Evolutionary conservation across 192 early-diverging fungal species (phyloP).

Genomic region (Phycomyces blakesleeanus): DNA sequence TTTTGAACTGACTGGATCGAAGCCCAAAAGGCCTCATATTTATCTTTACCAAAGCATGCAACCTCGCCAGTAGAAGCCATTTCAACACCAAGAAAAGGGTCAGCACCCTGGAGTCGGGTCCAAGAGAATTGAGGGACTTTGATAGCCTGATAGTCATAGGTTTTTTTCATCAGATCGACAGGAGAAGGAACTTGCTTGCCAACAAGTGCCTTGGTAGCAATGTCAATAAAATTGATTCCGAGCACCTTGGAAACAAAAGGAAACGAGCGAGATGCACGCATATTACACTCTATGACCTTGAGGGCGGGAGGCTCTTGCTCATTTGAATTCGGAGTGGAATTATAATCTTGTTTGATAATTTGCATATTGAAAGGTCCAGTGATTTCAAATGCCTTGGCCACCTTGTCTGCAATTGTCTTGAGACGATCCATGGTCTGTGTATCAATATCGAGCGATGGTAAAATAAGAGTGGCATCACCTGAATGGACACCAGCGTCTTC

Average conservation of each 20-base stretch:
- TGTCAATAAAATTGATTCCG: slow-evolving; percentile 87
- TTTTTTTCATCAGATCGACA: slow-evolving; percentile 52
- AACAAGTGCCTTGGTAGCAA: slow-evolving; percentile 81
- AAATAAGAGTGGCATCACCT: slow-evolving; percentile 90
- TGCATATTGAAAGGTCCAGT: slow-evolving; percentile 99
- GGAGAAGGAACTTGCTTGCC: slow-evolving; percentile 56
- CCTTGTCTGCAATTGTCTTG: slow-evolving; percentile 79
- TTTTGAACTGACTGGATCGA: slow-evolving; percentile 85
- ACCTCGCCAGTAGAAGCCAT: slow-evolving; percentile 99
- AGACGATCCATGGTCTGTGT: slow-evolving; percentile 52
- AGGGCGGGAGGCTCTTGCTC: slow-evolving; percentile 47
- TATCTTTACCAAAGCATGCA: slow-evolving; percentile 91
- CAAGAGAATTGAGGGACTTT: slow-evolving; percentile 97
- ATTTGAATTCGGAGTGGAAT: slow-evolving; percentile 31
- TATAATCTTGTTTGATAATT: slow-evolving; percentile 67
- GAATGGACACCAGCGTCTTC: slow-evolving; percentile 98
- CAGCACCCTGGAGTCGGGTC: slow-evolving; percentile 92
- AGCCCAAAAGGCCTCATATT: slow-evolving; percentile 82
- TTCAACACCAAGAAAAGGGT: slow-evolving; percentile 96
- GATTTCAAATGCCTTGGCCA: slow-evolving; percentile 87
- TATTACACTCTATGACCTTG: slow-evolving; percentile 98
- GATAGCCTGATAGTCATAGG: slow-evolving; percentile 76
- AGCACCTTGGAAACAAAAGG: slow-evolving; percentile 96
- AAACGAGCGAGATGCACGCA: slow-evolving; percentile 96
- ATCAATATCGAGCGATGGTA: slow-evolving; percentile 68